Conservation (phyloP, 139 green algal species). For the Dunaliella primolecta region DNA sequence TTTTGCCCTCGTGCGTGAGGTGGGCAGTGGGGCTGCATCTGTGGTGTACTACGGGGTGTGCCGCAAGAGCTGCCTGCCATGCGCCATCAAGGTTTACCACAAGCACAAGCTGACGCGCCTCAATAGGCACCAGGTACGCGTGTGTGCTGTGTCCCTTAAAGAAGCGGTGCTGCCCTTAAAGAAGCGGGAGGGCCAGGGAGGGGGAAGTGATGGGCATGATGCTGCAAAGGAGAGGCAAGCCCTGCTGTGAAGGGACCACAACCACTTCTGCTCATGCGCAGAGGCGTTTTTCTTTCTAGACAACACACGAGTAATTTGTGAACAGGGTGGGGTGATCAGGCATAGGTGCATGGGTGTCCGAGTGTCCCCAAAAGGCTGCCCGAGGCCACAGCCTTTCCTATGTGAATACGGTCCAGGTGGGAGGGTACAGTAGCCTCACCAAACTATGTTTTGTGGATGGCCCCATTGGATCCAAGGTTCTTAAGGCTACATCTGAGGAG, state of each 20-base stretch:
- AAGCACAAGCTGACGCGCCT: conserved; percentile 61
- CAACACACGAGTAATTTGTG: no score
- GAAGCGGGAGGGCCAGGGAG: neutral
- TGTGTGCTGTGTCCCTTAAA: neutral
- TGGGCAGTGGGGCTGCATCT: conserved; percentile 71
- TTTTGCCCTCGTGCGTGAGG: conserved; percentile 63
- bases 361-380: no score
- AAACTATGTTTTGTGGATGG: no score
- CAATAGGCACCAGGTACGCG: conserved; percentile 54
- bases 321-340: no score
- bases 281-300: no score
- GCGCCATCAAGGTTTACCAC: conserved; percentile 78
- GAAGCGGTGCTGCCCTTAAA: neutral
- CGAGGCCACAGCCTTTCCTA: no score
- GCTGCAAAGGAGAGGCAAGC: neutral
- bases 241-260: neutral
- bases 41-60: conserved; percentile 67
- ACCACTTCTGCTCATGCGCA: no score
- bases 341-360: no score
- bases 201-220: neutral
- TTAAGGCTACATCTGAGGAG: no score
- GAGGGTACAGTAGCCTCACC: no score
- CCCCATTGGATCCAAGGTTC: no score
- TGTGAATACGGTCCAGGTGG: no score
- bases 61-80: conserved; percentile 29